phyloP scores from a whole-genome alignment of 768 basidiomycete genomes.

The Suillus subluteus region DNA sequence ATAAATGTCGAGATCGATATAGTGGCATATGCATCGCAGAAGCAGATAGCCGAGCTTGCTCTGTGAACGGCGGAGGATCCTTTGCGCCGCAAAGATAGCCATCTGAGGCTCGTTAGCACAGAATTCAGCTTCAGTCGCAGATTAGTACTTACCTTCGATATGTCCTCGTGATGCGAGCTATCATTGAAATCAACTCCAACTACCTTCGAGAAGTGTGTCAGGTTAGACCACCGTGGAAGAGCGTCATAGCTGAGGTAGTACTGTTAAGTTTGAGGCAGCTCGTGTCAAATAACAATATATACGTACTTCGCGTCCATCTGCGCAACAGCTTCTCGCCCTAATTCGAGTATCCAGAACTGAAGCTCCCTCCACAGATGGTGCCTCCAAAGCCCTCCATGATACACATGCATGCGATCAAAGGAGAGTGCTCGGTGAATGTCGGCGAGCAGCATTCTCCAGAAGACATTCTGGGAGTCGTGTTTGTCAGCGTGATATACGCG shows the following conservation, averaged over 20 bases:
- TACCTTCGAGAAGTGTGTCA: slow-evolving; percentile 7
- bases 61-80: neutral
- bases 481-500: neutral
- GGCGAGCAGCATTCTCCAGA: neutral
- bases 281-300: slow-evolving; percentile 1
- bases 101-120: slow-evolving; percentile 1
- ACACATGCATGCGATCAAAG: slow-evolving; percentile 18
- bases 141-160: slow-evolving; percentile 7
- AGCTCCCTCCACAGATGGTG: slow-evolving; percentile 16
- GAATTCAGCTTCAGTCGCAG: neutral
- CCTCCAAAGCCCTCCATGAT: slow-evolving; percentile 17
- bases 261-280: neutral
- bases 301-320: slow-evolving; percentile 1
- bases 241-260: slow-evolving; percentile 6
- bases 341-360: neutral
- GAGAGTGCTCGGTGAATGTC: slow-evolving; percentile 15
- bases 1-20: slow-evolving; percentile 36
- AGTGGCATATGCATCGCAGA: slow-evolving; percentile 33
- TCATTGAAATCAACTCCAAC: neutral
- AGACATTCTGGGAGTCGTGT: neutral
- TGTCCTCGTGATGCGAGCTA: slow-evolving; percentile 1
- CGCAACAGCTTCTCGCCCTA: neutral
- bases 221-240: slow-evolving; percentile 9
- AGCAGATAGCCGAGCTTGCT: slow-evolving; percentile 26
- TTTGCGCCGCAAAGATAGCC: neutral